Base-by-base conservation (phyloP, 176 grass and related monocot species). In the Oryza australiensis region DNA sequence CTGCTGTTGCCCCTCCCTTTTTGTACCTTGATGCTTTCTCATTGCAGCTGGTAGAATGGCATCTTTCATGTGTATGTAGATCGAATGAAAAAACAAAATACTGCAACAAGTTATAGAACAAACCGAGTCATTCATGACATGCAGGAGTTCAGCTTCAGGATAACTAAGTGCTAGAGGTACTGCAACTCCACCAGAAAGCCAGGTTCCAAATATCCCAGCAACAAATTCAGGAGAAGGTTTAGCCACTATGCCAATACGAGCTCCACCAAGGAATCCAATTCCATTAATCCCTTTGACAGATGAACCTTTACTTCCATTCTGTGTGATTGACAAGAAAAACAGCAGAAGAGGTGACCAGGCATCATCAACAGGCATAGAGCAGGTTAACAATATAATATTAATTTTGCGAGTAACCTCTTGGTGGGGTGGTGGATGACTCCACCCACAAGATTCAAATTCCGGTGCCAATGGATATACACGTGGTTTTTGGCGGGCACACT, bases 181-280 rank as follows among this genome's bases (percentile, higher is more conserved):
- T 68, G 95, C 92, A 86, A 98, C 90, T 77, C 95, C 95, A 81
- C 95, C 95, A 93, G 88, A 89, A 77, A 94, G 92, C 95, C 95
- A 98, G 68, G 90, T 98, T 37, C 90, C 95, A 74, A 93, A 86
- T 65, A 98, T 68, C 74, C 88, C 95, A 60, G 92, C 90, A 86
- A 98, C 95, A 89, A 98, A 98, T 93, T 98, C 95, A 82, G 92
- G 78, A 82, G 92, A 98, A 70, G 95, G 95, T 91, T 98, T 94
- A 88, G 92, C 95, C 77, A 92, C 92, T 60, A 94, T 94, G 55
- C 95, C 95, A 42, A 98, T 74, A 62, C 95, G 86, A 46, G 84
- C 89, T 76, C 90, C 92, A 80, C 75, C 24, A 87, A 92, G 90
- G 73, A 66, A 81, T 68, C 82, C 75, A 79, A 67, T 82, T 71